Evolutionary conservation across 805 yeast species (phyloP).

Genomic region (Kodamaea hsintzibuensis): DNA sequence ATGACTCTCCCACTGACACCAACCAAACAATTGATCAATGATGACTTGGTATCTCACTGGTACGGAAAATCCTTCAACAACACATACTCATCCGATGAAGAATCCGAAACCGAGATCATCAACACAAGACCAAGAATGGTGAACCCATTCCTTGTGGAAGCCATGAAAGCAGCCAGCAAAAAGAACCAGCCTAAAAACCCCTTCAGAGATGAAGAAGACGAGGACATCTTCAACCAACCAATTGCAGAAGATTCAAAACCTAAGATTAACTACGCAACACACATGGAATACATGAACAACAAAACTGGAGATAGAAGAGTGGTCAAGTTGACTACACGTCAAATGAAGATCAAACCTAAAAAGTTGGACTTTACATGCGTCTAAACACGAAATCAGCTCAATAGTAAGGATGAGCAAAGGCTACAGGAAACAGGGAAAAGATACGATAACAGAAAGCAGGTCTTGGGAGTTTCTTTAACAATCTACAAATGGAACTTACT

Average conservation of each 20-base stretch:
- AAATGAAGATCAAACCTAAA: constrained; percentile 38
- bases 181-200: not conserved
- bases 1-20: constrained; percentile 27
- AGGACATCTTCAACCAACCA: constrained; percentile 9
- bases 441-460: not conserved
- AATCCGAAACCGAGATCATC: constrained; percentile 14
- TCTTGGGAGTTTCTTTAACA: not conserved
- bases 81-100: constrained; percentile 31
- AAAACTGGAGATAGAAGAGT: constrained; percentile 38
- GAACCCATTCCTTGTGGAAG: constrained; percentile 25
- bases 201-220: constrained; percentile 1
- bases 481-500: not conserved
- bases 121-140: constrained; percentile 8
- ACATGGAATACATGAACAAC: constrained; percentile 30
- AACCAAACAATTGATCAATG: constrained; percentile 31
- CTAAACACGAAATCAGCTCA: not conserved
- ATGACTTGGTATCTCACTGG: constrained; percentile 36
- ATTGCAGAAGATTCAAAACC: constrained; percentile 2
- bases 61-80: constrained; percentile 33
- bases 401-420: not conserved
- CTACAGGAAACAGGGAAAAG: not conserved
- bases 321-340: constrained; percentile 33
- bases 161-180: constrained; percentile 3
- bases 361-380: constrained; percentile 30
- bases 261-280: constrained; percentile 20